Conservation (phyloP, 2,329 filamentous ascomycete genomes). For the Pseudogymnoascus sp. region DNA sequence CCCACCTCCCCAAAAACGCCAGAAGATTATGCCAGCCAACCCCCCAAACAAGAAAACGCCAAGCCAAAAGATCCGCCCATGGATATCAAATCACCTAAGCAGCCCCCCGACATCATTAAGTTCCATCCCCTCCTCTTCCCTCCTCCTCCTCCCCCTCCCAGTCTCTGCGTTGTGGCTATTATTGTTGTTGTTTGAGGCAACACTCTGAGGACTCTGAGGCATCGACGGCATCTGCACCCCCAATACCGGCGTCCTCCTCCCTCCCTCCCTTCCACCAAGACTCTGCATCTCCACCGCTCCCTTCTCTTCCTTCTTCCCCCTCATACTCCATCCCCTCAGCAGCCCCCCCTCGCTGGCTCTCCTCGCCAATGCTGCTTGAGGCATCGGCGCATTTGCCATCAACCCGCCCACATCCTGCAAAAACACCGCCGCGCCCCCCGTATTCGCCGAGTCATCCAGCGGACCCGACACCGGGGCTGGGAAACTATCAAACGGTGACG, state of each 20-base stretch:
- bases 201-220: neutral
- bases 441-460: constrained; percentile 16
- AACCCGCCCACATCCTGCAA: constrained; percentile 38
- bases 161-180: neutral
- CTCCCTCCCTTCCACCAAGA: neutral
- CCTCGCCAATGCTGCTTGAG: neutral
- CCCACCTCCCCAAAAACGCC: neutral
- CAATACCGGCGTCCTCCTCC: neutral
- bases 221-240: neutral
- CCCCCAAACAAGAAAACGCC: neutral
- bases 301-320: neutral
- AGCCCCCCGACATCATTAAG: constrained; percentile 1
- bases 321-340: neutral
- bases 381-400: constrained; percentile 17
- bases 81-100: neutral
- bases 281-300: constrained; percentile 2
- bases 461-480: constrained; percentile 11
- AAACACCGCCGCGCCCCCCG: constrained; percentile 24
- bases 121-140: neutral
- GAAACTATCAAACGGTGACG: neutral
- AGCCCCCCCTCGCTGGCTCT: neutral
- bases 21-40: neutral
- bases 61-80: neutral
- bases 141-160: neutral
- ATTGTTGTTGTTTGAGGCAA: neutral